A percentile compares a stretch with the other conserved stretches of the same genome.
These are phyloP conservation scores for Globisporangium iwayamae DNA, from an alignment of 352 stramenopile species.

Conservation along the genomic window DNA sequence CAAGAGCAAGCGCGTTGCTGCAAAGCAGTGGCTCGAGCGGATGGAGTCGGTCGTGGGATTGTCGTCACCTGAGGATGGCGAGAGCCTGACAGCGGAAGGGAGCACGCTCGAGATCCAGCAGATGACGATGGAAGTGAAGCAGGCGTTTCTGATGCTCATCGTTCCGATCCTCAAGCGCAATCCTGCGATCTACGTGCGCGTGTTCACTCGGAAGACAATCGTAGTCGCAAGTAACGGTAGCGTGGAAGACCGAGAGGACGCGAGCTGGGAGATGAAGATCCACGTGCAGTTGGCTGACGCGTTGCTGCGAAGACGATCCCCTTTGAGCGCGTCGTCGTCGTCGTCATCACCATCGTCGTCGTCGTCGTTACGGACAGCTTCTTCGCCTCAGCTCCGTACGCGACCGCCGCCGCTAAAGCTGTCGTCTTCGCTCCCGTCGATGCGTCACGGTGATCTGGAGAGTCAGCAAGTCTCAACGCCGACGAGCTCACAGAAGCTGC, in stretches of 20 bases:
- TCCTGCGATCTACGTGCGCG: constrained; percentile 36
- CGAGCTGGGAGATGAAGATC: constrained; percentile 61
- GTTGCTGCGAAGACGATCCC: neutral
- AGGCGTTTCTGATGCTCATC: constrained; percentile 66
- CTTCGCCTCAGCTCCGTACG: constrained; percentile 12
- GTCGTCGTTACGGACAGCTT: constrained; percentile 1
- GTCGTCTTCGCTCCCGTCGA: too few species aligned
- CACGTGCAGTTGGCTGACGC: constrained; percentile 36
- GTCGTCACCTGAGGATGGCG: constrained; percentile 16
- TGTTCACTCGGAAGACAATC: constrained; percentile 40
- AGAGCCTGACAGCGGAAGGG: constrained; percentile 25
- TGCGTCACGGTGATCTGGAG: constrained; percentile 10
- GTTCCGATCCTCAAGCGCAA: constrained; percentile 67
- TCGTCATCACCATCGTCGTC: neutral
- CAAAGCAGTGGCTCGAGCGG: constrained; percentile 41
- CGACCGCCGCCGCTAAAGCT: constrained; percentile 16
- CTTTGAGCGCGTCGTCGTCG: neutral
- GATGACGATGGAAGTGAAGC: constrained; percentile 68
- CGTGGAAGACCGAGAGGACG: constrained; percentile 18
- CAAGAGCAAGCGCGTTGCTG: constrained; percentile 28
- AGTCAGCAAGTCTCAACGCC: constrained; percentile 24
- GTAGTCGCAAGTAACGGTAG: neutral
- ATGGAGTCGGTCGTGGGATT: constrained; percentile 29
- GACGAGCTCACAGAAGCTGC: constrained; percentile 29
- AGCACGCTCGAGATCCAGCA: constrained; percentile 47